Evolutionary conservation across 257 asterid genomes (phyloP).

Genomic region (Paraleonurus japonicus): DNA sequence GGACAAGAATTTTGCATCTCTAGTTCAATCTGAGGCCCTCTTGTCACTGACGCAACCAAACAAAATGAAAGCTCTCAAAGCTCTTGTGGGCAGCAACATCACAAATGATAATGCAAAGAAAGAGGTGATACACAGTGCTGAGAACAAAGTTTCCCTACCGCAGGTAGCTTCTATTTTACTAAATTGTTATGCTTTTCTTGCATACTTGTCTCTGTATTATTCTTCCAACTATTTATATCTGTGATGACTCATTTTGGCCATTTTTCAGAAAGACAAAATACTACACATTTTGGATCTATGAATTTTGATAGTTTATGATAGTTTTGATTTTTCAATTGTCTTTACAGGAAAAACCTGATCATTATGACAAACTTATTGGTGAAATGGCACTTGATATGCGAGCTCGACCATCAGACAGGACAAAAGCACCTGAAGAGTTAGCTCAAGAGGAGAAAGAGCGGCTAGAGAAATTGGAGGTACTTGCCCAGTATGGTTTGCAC

Average conservation of each 20-base stretch:
- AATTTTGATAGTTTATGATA: slow-evolving; percentile 12
- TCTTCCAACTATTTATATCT: background rate
- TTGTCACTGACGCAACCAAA: slow-evolving; percentile 72
- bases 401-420: slow-evolving; percentile 90
- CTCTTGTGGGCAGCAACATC: slow-evolving; percentile 57
- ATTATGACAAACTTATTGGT: slow-evolving; percentile 67
- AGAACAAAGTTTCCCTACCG: slow-evolving; percentile 37
- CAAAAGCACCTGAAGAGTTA: slow-evolving; percentile 88
- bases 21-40: slow-evolving; percentile 77
- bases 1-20: slow-evolving; percentile 71
- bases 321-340: slow-evolving; percentile 18
- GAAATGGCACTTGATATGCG: slow-evolving; percentile 81
- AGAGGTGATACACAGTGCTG: slow-evolving; percentile 32
- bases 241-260: background rate
- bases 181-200: background rate
- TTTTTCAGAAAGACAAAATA: background rate
- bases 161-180: slow-evolving; percentile 36
- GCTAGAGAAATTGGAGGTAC: slow-evolving; percentile 84
- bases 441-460: slow-evolving; percentile 98
- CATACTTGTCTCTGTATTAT: background rate
- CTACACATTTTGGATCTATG: background rate
- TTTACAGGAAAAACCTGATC: slow-evolving; percentile 76
- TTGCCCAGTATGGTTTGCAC: slow-evolving; percentile 2
- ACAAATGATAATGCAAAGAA: slow-evolving; percentile 43
- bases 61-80: slow-evolving; percentile 67